Base-by-base conservation (phyloP, 768 basidiomycete genomes). In the Epithele typhae region DNA sequence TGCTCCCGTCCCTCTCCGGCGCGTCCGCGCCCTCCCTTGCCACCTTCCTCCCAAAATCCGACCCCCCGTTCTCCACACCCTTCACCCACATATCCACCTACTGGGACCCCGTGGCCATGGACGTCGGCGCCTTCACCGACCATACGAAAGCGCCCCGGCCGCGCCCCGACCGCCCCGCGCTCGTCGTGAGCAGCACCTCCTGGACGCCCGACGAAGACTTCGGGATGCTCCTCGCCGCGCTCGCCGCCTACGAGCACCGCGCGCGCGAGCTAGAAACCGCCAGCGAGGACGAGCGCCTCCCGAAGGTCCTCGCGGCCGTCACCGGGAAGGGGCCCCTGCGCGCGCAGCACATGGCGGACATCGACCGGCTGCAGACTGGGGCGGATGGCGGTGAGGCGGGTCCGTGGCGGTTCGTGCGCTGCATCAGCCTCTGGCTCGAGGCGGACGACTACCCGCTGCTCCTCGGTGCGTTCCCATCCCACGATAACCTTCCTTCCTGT, bases 181-280 rank as follows among this genome's bases (percentile, higher is more conserved):
- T 98, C 2, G 54, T 97, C 15, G 82, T 99, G 22, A 92, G 89
- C 19, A 90, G 91, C 54, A 99, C 96, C 1, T 92, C 89, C 14
- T 98, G 95, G 95, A 98, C 96, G 1, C 81, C 91, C 5, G 96
- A 99, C 58, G 96, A 99, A 63, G 93, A 98, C 63, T 97, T 99
- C 54, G 68, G 76, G 8, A 77, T 96, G 42, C 78, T 99, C 15
- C 65, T 97, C 18, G 73, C 79, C 17, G 92, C 92, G 2, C 69
- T 99, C 32, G 62, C 68, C 12, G 34, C 67, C 14, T 98, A 96
- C 61, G 84, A 98, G 54, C 47, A 60, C 12, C 77, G 72, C 19
- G 85, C 82, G 15, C 55, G 59, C 19, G 60, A 63, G 40, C 52
- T 64, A 22, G 60, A 60, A n/a, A 38, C 43, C 48, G 11, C 14